Percentiles rank a stretch among this genome's conserved stretches.
Evolutionary conservation across 495 filamentous ascomycete species (phyloP).

Genomic region (Aspergillus bridgeri): DNA sequence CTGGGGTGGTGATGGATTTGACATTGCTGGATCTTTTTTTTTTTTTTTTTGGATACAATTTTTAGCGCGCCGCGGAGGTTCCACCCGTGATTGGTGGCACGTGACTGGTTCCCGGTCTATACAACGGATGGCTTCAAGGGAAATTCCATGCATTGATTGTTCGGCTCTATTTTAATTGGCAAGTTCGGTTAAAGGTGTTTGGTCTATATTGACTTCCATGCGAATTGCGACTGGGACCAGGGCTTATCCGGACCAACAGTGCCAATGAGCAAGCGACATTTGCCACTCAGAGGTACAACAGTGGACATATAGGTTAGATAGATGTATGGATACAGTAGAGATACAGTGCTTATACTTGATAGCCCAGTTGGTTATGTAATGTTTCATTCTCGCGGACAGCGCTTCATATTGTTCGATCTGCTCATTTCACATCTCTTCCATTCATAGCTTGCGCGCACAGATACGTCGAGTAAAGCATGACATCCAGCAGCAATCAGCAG

Average conservation of each 20-base stretch:
- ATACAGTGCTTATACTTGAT: not conserved
- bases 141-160: not conserved
- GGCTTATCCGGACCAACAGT: not conserved
- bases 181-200: not conserved
- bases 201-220: not conserved
- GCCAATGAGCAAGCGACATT: not conserved
- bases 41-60: conserved; percentile 24
- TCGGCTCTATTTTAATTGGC: not conserved
- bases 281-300: not conserved
- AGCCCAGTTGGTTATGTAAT: not conserved
- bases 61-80: conserved; percentile 25
- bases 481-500: not conserved
- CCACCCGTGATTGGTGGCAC: conserved; percentile 16
- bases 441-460: not conserved
- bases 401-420: not conserved
- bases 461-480: not conserved
- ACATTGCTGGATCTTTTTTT: conserved; percentile 10
- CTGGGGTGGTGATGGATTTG: conserved; percentile 22
- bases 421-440: not conserved
- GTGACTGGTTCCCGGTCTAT: conserved; percentile 6
- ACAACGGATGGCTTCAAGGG: not conserved
- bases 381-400: not conserved
- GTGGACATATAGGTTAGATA: not conserved
- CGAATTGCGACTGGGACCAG: not conserved
- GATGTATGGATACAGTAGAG: not conserved